Conservation (phyloP, 805 yeast species). For the Yarrowia hollandica region DNA sequence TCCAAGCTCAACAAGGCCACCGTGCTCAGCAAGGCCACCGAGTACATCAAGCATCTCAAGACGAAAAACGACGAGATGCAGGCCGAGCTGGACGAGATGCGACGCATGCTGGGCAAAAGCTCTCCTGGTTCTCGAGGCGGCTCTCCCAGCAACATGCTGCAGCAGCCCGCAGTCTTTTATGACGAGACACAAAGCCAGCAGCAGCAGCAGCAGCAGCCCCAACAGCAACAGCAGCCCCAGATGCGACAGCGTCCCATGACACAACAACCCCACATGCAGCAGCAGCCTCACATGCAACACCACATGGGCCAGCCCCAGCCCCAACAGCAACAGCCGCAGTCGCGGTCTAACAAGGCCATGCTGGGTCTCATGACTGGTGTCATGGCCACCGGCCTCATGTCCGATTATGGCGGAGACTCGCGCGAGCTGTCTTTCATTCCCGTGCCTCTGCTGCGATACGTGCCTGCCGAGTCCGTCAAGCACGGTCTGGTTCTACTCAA, state of each 20-base stretch:
- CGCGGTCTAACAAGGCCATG: constrained; percentile 37
- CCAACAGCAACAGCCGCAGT: constrained; percentile 10
- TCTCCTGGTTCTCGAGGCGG: background rate
- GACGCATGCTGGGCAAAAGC: constrained; percentile 10
- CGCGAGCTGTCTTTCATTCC: constrained; percentile 42
- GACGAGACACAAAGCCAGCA: constrained; percentile 18
- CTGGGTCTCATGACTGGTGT: constrained; percentile 45
- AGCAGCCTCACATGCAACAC: constrained; percentile 5
- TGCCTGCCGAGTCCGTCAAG: constrained; percentile 26
- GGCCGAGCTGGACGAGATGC: constrained; percentile 52
- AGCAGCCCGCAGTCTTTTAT: constrained; percentile 27
- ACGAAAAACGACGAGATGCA: constrained; percentile 53
- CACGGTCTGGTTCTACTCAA: constrained; percentile 33
- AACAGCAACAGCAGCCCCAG: constrained; percentile 5
- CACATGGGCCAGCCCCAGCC: constrained; percentile 5
- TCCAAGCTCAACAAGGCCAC: constrained; percentile 75
- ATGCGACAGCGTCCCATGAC: constrained; percentile 25
- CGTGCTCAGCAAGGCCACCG: constrained; percentile 73
- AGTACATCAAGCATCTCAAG: constrained; percentile 74
- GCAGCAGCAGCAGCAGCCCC: constrained; percentile 21
- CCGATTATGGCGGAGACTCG: constrained; percentile 33
- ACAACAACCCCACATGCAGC: constrained; percentile 24
- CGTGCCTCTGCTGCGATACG: constrained; percentile 22
- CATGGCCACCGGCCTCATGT: constrained; percentile 40
- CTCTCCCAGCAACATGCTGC: constrained; percentile 14